Percentiles rank a stretch among this genome's conserved stretches.
Evolutionary conservation across 108 stramenopile species (phyloP).

Genomic region (Discostella stelligeroides): DNA sequence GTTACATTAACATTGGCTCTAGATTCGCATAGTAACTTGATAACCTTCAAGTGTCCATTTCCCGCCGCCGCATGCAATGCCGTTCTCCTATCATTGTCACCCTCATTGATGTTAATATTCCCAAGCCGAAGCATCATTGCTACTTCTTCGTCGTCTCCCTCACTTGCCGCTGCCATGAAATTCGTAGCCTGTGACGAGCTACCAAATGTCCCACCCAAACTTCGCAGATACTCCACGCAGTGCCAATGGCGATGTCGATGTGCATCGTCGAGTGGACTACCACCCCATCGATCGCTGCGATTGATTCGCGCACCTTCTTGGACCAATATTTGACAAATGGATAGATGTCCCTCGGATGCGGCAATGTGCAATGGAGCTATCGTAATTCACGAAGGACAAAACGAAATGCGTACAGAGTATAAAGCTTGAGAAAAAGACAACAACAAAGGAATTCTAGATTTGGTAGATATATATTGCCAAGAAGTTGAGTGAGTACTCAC

Average conservation of each 20-base stretch:
- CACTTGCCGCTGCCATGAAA: constrained; percentile 51
- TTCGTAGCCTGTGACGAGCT: constrained; percentile 43
- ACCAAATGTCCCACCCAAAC: constrained; percentile 44
- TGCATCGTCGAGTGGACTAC: constrained; percentile 64
- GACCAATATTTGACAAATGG: constrained; percentile 41
- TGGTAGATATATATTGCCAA: too few relatives aligned
- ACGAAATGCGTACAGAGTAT: neutral
- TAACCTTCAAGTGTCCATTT: constrained; percentile 48
- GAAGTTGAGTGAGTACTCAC: constrained; percentile 4
- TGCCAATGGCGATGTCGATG: constrained; percentile 47
- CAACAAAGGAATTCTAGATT: too few relatives aligned
- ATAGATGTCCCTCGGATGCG: constrained; percentile 60
- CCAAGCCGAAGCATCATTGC: constrained; percentile 38
- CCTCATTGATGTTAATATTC: constrained; percentile 43
- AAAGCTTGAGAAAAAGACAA: neutral
- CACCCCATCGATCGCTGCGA: constrained; percentile 62
- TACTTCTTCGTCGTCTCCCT: constrained; percentile 53
- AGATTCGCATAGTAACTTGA: constrained; percentile 48
- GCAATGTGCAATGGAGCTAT: constrained; percentile 62
- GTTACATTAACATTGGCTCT: constrained; percentile 53
- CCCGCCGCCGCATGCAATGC: constrained; percentile 63
- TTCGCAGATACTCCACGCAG: constrained; percentile 44
- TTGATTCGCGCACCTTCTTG: constrained; percentile 50
- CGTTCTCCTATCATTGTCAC: constrained; percentile 58
- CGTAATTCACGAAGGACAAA: neutral